These are phyloP conservation scores for Trametes versicolor DNA, from an alignment of 1,284 basidiomycete species.

Conservation along the genomic window DNA sequence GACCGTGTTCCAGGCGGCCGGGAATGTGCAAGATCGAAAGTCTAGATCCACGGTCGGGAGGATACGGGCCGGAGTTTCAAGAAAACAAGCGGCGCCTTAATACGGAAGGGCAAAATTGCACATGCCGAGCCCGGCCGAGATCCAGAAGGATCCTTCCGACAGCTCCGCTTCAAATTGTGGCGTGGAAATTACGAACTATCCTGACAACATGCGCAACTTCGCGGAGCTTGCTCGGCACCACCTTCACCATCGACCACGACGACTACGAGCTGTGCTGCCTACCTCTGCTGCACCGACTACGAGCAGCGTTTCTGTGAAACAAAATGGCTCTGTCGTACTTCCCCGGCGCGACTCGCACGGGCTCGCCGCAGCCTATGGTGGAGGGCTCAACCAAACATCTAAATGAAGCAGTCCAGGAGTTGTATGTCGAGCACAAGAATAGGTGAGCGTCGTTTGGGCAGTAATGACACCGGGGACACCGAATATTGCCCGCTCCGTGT, in stretches of 20 bases:
- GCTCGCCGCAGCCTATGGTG: conserved; percentile 34
- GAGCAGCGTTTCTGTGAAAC: conserved; percentile 31
- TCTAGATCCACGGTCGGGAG: neutral
- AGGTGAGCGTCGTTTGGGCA: conserved; percentile 53
- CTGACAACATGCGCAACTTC: conserved; percentile 23
- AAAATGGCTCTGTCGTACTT: conserved; percentile 44
- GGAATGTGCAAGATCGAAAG: neutral
- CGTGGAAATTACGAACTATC: conserved; percentile 24
- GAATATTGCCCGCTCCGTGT: too few relatives aligned
- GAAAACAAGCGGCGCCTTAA: neutral
- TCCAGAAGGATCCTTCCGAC: too few relatives aligned
- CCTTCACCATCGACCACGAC: conserved; percentile 31
- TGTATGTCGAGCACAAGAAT: conserved; percentile 76
- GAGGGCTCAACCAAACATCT: conserved; percentile 37
- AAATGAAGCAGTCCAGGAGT: conserved; percentile 73
- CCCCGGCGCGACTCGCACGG: conserved; percentile 32
- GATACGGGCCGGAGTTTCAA: neutral
- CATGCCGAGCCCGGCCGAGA: too few relatives aligned
- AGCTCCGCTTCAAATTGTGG: conserved; percentile 18
- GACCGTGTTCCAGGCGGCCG: too few relatives aligned
- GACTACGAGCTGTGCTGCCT: conserved; percentile 24
- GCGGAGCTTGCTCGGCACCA: conserved; percentile 23
- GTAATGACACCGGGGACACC: too few relatives aligned
- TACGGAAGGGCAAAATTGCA: too few relatives aligned
- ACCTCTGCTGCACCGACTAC: conserved; percentile 28